phyloP scores from a whole-genome alignment of 2,329 filamentous ascomycete species.

The Xylaria arbuscula region DNA sequence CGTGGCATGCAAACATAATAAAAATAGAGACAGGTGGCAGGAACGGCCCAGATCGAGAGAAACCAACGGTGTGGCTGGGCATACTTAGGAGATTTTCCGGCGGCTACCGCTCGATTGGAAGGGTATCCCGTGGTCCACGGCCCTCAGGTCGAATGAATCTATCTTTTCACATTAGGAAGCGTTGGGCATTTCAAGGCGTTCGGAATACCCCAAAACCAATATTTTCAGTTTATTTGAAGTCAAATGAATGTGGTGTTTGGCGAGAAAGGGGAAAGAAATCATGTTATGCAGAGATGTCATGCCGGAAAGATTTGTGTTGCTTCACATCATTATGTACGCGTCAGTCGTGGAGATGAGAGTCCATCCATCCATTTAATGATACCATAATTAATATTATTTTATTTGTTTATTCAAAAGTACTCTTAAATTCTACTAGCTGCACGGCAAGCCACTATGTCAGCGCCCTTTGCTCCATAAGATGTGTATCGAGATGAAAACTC shows the following conservation, averaged over 20 bases:
- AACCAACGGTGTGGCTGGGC: conserved; percentile 31
- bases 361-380: conserved; percentile 1
- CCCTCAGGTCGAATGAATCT: neutral
- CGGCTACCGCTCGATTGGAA: conserved; percentile 14
- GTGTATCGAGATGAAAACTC: neutral
- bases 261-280: neutral
- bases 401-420: neutral
- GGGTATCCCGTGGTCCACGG: neutral
- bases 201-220: conserved; percentile 9
- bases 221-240: neutral
- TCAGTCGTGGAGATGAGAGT: neutral
- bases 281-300: neutral
- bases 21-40: conserved; percentile 17
- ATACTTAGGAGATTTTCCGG: conserved; percentile 31
- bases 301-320: conserved; percentile 9
- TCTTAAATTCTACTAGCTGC: neutral
- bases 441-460: neutral
- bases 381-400: neutral
- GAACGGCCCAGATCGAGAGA: conserved; percentile 27
- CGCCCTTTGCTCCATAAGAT: neutral
- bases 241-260: neutral
- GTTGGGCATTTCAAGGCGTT: conserved; percentile 36
- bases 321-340: neutral
- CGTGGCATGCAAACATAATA: conserved; percentile 32
- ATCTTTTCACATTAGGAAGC: neutral